Base-by-base conservation (phyloP, 192 early-diverging fungal genomes). In the Linnemannia schmuckeri region DNA sequence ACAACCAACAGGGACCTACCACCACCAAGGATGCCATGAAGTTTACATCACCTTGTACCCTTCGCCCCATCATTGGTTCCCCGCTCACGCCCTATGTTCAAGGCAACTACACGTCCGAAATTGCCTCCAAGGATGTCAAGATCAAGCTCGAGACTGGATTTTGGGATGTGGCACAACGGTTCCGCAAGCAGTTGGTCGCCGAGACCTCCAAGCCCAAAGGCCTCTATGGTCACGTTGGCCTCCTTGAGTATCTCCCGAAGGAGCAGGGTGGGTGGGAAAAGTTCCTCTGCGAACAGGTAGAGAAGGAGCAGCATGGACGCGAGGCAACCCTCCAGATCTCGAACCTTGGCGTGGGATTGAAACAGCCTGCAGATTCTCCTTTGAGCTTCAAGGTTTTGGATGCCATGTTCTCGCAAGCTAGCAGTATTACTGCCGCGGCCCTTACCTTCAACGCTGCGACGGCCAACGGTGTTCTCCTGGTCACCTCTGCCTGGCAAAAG, bases 231-330 rank as follows among this genome's bases (percentile, higher is more conserved):
- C 74, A 85, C 49, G 37, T 49, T 1, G 83, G 83, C 9, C 74
- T 85, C 12, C 41, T 85, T 4, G 44, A 44, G 3, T 85, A 76
- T 27, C 54, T 85, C 0, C 83, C 83, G 13, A 76, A 74, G 6
- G 41, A 74, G 12, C 12, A 41, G 2, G 78, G 74, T 1, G 83
- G 74, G 6, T 85, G 83, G 83, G 83, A 85, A 41, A 55, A 79
- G 4, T 85, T 61, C 15, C 18, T 79, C 4, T 4, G 47, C 30
- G 55, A 18, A 1, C 83, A 80, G 33, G 77, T 76, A 33, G 69
- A 74, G 22, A 80, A 85, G 72, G 74, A 79, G 24, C 83, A 85
- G 33, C 74, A 80, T 46, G 83, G 83, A 12, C 78, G 83, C 52
- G 27, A 76, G 18, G 41, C 74, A 10, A 76, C 83, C 30, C 42